Evolutionary conservation across 805 yeast species (phyloP), one percentile per base, ranked within the genome.

Genomic region (Ogataea philodendri): DNA sequence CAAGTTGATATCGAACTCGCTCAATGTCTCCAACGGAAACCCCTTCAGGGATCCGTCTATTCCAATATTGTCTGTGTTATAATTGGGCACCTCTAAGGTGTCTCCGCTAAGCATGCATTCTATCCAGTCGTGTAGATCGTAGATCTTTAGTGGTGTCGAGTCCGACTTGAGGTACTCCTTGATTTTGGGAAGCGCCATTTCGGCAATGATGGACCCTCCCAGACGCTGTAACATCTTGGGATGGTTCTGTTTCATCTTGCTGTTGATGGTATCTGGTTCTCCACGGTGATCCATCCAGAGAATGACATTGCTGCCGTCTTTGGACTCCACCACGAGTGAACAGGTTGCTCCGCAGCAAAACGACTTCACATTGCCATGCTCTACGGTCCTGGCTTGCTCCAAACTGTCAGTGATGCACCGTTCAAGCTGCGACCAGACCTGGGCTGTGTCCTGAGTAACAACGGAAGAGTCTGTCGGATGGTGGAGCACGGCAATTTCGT

Each of bases 231-330:
- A 24, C 2, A 17, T 13, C 6, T 21, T 8, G 1, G 34, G 31
- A 9, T 20, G 15, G 4, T 3, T 5, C 15, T 51, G 50, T 7
- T 31, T 44, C 18, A 65, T 48, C 8, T 22, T 35, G 16, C 36
- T 25, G 24, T 69, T 65, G 5, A 72, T 39, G 14, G 67, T 53
- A 41, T 73, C 67, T 2, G 48, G 25, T 3, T 38, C 46, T 2
- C 77, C 60, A 17, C 76, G 57, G 13, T 65, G 59, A 46, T 77
- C 82, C 82, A 77, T 77, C 83, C 84, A 77, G 31, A 77, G 62
- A 4, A 77, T 59, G 3, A 76, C 63, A 15, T 23, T 28, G 13
- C 35, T 32, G 7, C 48, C 51, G 2, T 39, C 41, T 1, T 33
- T 35, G 1, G 46, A 37, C 19, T 49, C 50, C 1, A 75, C 73